Evolutionary conservation across 2,329 filamentous ascomycete species (phyloP), one percentile per base, ranked within the genome.

Genomic region (Blastomyces emzantsi): DNA sequence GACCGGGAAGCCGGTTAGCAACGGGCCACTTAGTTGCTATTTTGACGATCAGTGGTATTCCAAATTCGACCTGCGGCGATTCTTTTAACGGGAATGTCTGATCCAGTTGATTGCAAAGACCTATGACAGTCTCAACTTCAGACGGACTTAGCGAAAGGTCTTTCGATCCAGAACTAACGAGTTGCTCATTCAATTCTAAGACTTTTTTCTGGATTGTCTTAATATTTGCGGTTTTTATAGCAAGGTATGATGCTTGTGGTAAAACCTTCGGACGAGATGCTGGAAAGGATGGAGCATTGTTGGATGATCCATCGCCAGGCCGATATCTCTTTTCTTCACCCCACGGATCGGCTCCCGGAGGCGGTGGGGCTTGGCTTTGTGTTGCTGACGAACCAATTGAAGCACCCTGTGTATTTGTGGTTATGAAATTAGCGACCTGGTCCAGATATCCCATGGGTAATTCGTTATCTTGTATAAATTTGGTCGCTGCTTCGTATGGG

Each of bases 391-490:
- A 0, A 3, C 91, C 91, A n/a, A 96, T 78, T 0, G 87, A 90
- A 8, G 91, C 89, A 3, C 92, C 92, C 76, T 93, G 86, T 0
- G 92, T 96, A 72, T 97, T 97, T 63, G 89, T 83, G 11, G 89
- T 85, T 69, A 99, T 96, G 75, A 97, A 97, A 68, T 94, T 90
- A 7, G 92, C 90, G 19, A 97, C 92, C 72, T 92, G 90, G 69
- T 97, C 93, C 17, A 97, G 82, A 72, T 96, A 97, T 3, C 84
- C 86, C 62, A 95, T 83, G 0, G 93, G 90, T 1, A 97, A 82
- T 72, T 97, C 89, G 70, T 97, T 95, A 71, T 92, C 87, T 69
- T 88, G 84, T 58, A 97, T 87, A 69, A 97, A 99, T 72, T 91
- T 96, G 45, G 89, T 90, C 0, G 94, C 93, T 2, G 89, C 88